Evolutionary conservation across 1,284 basidiomycete species (phyloP), one percentile per base, ranked within the genome.

Genomic region (Apiotrichum sp.): DNA sequence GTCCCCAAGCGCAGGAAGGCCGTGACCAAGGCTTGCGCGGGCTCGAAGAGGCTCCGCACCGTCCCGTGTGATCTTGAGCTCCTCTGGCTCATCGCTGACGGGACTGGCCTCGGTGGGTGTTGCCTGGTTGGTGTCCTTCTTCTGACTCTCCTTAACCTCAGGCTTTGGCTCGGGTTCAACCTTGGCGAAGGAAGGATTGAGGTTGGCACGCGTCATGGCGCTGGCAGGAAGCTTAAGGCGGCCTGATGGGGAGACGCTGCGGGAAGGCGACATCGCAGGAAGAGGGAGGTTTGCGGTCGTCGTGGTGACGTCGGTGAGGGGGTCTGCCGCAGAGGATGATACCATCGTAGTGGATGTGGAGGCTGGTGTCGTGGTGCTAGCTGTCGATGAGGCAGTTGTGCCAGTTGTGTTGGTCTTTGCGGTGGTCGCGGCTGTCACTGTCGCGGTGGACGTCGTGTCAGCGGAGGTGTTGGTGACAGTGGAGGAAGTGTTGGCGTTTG

Each of bases 161-260:
- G 29, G 43, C 22, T 22, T 22, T 22, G 22, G 22, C 29, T 32
- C 43, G 48, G 74, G 6, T 69, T n/a, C 6, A n/a, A 10, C 11
- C n/a, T 31, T 38, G 29, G 22, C 49, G 35, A 40, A 46, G n/a
- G 47, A 13, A 1, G 56, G 54, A 32, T 47, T 38, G 11, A 50
- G 53, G 34, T 62, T 61, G 9, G 3, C 76, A 78, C 71, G 83
- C 80, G 62, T 82, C 76, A 66, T 85, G 78, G 40, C 85, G 77
- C 70, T 83, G 77, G 60, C 82, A 79, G 55, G 88, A 72, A 62
- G 80, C 81, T 69, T 87, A 83, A 36, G 79, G 71, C 32, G 86
- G n/a, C 11, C 86, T 82, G 36, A 81, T 77, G 42, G 61, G 5
- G 70, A 65, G 39, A 75, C 16, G 34, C 22, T 32, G 45, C 45